Base-by-base conservation (phyloP, 768 basidiomycete species). In the Inosperma sp. region DNA sequence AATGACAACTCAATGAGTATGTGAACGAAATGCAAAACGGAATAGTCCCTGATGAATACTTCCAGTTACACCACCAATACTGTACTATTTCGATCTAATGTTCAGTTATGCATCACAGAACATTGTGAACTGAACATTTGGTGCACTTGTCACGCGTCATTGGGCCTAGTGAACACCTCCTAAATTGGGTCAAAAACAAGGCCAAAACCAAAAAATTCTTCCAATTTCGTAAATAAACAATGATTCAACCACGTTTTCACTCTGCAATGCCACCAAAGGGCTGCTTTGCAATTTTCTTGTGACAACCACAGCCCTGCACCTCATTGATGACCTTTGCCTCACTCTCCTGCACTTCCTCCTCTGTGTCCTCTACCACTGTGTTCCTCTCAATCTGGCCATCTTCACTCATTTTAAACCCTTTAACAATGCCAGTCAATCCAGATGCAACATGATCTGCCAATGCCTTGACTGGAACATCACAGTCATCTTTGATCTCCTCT, bases 71-170 rank as follows among this genome's bases (percentile, higher is more conserved):
- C n/a, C n/a, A n/a, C n/a, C n/a, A n/a, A 31, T 41, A 41, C 40
- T 41, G 40, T 41, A 41, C 40, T 41, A 41, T 41, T 41, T 17
- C 40, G 40, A 41, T 21, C 40, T 41, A 17, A 12, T 41, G 40
- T 41, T 41, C 40, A 41, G 40, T 41, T 21, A 41, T 17, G 6
- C 23, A 21, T 41, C 40, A 41, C 4, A 23, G n/a, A 5, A 23
- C 6, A 13, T 12, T 41, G 3, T 41, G 40, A 41, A 41, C 16
- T 41, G 40, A 41, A 41, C 40, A 17, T 5, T 4, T 17, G 40
- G 4, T 3, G 5, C 13, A 19, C 19, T 36, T 36, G 34, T 36
- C 34, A 36, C n/a, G 9, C 19, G 34, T 36, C 34, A 36, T 14
- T 6, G 3, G n/a, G 34, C n/a, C n/a, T n/a, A n/a, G n/a, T n/a